These are phyloP conservation scores for Populus hybrid DNA, from an alignment of 441 rosid genomes.

Conservation along the genomic window DNA sequence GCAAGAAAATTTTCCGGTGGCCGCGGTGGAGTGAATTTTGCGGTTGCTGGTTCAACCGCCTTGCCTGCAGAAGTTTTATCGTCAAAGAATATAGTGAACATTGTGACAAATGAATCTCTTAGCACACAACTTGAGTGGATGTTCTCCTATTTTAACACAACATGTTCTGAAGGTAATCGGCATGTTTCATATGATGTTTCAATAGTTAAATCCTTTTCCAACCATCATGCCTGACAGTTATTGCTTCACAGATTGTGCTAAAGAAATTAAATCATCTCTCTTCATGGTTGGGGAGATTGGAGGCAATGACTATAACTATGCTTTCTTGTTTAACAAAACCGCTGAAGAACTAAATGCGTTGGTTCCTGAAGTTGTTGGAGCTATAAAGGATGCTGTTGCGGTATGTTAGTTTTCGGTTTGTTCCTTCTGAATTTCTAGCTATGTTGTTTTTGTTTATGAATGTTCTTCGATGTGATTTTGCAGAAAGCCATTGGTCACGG, in stretches of 20 bases:
- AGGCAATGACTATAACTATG: constrained; percentile 45
- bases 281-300: constrained; percentile 52
- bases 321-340: constrained; percentile 24
- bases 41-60: constrained; percentile 9
- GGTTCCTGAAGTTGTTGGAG: constrained; percentile 35
- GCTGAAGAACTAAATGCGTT: constrained; percentile 20
- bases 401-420: not conserved
- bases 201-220: not conserved
- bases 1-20: not conserved
- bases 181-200: not conserved
- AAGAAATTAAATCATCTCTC: constrained; percentile 28
- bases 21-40: constrained; percentile 5
- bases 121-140: constrained; percentile 7
- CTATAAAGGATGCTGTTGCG: constrained; percentile 24
- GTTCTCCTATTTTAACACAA: not conserved
- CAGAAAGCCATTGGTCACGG: too few relatives aligned
- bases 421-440: too few relatives aligned
- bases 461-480: too few relatives aligned
- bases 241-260: not conserved
- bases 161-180: not conserved
- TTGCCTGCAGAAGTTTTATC: not conserved
- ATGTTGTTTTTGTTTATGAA: too few relatives aligned
- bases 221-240: constrained; percentile 1
- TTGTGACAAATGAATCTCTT: not conserved
- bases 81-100: not conserved